These are phyloP conservation scores for Mortierella hygrophila DNA, from an alignment of 192 early-diverging fungal species.

Conservation along the genomic window DNA sequence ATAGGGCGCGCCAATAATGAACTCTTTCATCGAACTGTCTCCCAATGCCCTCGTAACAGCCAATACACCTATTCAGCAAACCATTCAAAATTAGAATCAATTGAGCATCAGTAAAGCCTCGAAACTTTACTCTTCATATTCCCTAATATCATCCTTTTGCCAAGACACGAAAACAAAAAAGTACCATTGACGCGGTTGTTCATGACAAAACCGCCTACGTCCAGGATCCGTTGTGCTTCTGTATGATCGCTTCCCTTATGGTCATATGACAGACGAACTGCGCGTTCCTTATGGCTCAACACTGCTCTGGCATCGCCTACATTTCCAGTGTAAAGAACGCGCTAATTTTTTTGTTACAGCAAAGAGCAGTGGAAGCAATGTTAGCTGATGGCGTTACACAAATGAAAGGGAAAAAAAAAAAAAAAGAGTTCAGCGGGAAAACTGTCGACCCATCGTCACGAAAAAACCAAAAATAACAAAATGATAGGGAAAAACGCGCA, in stretches of 20 bases:
- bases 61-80: conserved; percentile 75
- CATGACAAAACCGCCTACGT: conserved; percentile 96
- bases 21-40: conserved; percentile 97
- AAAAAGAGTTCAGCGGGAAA: conserved; percentile 2
- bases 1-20: conserved; percentile 94
- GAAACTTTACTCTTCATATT: background rate
- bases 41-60: conserved; percentile 97
- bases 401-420: background rate
- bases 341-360: conserved; percentile 53
- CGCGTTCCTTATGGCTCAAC: conserved; percentile 84
- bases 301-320: conserved; percentile 98
- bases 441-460: background rate
- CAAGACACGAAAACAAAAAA: background rate
- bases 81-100: background rate
- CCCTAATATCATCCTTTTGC: background rate
- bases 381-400: background rate
- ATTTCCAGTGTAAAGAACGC: conserved; percentile 94
- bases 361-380: background rate
- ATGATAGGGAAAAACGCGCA: background rate
- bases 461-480: background rate
- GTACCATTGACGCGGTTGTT: conserved; percentile 97
- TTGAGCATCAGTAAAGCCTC: conserved; percentile 6
- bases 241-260: conserved; percentile 95
- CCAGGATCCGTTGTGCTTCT: conserved; percentile 92
- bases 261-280: conserved; percentile 94